Base-by-base conservation (phyloP, 805 yeast genomes). In the Metschnikowia kofuensis region DNA sequence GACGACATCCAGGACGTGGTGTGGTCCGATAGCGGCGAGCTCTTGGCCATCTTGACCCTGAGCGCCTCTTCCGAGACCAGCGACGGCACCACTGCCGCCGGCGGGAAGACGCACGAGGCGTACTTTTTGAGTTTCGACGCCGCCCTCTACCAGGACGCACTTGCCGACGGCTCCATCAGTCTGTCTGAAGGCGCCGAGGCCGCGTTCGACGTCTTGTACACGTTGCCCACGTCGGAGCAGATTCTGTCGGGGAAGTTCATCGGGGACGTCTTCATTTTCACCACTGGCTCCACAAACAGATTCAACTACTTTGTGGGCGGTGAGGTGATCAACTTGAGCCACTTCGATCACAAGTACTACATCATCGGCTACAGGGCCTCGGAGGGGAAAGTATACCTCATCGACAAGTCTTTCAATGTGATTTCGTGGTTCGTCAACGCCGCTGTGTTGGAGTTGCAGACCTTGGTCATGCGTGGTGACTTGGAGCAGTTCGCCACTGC, bases 251-350 rank as follows among this genome's bases (percentile, higher is more conserved):
- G 97, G 62, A 85, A 84, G 67, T 94, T 97, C 90, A 90, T 91
- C 60, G 99, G 98, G 57, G 98, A 94, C 72, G 97, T 94, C 40
- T 91, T 92, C 66, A 82, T 94, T 46, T 94, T 86, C 74, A 89
- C 97, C 13, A 89, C 97, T 2, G 63, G 83, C 15, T 77, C 95
- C 26, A 64, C 76, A 36, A 89, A 90, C 71, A 83, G 98, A 68
- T 77, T 94, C 63, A 92, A 91, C 70, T 94, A 94, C 67, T 80
- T 90, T 53, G 98, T 94, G 52, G 99, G 99, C 60, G 96, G 96
- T 36, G 88, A 90, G 62, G 83, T 87, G 26, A 89, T 89, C 67
- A 94, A 90, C 64, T 80, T 94, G 68, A 90, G 92, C 34, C 98
- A 94, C 73, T 91, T 87, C 62, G 96, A 94, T 63, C 88, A 84